A percentile compares a stretch with the other conserved stretches of the same genome.
Evolutionary conservation across 192 early-diverging fungal species (phyloP).

Genomic region (Rhizophagus clarus): DNA sequence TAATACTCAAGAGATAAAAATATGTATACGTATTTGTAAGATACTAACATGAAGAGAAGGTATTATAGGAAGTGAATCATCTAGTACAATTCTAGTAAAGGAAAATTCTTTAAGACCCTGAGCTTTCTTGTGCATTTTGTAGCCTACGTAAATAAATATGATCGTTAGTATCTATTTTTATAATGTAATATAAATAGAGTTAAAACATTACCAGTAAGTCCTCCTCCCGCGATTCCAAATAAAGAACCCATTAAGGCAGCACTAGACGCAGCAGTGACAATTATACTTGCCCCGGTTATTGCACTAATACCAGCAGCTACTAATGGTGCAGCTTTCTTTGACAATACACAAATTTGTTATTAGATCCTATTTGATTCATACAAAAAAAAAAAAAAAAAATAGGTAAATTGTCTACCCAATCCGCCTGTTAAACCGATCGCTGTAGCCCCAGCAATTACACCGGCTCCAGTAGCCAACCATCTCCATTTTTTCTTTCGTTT

Average conservation of each 20-base stretch:
- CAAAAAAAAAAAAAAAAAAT: background rate
- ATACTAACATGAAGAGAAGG: constrained; percentile 53
- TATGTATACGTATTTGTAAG: background rate
- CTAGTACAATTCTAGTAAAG: constrained; percentile 51
- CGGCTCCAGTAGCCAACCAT: constrained; percentile 57
- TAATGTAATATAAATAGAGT: background rate
- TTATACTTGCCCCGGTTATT: constrained; percentile 50
- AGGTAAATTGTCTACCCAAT: constrained; percentile 30
- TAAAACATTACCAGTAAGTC: constrained; percentile 45
- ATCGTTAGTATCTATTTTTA: background rate
- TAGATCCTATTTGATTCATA: background rate
- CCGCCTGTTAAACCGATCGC: constrained; percentile 55
- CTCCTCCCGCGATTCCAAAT: constrained; percentile 60
- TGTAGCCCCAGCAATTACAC: constrained; percentile 56
- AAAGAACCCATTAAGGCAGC: constrained; percentile 55
- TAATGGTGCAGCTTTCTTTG: constrained; percentile 54
- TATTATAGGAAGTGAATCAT: constrained; percentile 53
- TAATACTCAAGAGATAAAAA: background rate
- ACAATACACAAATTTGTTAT: constrained; percentile 24
- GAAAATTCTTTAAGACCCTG: constrained; percentile 48
- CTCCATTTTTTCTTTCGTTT: constrained; percentile 51
- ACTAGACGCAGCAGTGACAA: constrained; percentile 54
- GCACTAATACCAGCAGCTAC: constrained; percentile 50
- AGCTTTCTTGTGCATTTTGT: constrained; percentile 45
- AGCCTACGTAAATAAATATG: constrained; percentile 19